These are phyloP conservation scores for Penicillium sp. DNA, from an alignment of 2,329 filamentous ascomycete genomes.

Conservation along the genomic window DNA sequence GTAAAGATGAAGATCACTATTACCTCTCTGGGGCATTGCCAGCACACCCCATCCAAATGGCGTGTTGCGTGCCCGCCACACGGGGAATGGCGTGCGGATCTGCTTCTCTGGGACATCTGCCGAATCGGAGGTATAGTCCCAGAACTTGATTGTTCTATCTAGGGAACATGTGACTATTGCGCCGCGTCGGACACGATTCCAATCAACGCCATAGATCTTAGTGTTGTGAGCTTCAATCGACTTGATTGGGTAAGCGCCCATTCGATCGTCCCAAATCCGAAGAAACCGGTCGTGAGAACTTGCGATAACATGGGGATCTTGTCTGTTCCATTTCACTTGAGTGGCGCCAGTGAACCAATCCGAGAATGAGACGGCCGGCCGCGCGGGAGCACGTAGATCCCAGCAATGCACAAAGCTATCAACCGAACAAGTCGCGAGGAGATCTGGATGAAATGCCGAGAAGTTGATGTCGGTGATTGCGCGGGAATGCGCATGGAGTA, in stretches of 20 bases:
- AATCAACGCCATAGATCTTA: constrained; percentile 93
- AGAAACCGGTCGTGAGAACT: constrained; percentile 86
- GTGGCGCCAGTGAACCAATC: constrained; percentile 93
- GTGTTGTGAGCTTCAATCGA: constrained; percentile 85
- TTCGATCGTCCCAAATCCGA: constrained; percentile 85
- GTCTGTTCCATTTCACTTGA: constrained; percentile 91
- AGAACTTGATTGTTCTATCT: constrained; percentile 89
- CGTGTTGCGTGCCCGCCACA: constrained; percentile 87
- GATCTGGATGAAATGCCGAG: constrained; percentile 84
- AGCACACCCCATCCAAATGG: constrained; percentile 82
- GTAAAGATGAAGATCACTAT: constrained; percentile 80
- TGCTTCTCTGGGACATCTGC: constrained; percentile 65
- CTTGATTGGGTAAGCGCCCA: constrained; percentile 70
- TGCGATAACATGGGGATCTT: constrained; percentile 79
- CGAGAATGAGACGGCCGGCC: constrained; percentile 75
- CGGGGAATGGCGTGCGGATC: constrained; percentile 77
- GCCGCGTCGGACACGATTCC: constrained; percentile 73
- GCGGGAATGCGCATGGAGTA: constrained; percentile 76
- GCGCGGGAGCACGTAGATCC: constrained; percentile 72
- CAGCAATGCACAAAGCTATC: constrained; percentile 92
- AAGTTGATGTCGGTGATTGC: constrained; percentile 97
- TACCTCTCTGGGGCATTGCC: constrained; percentile 87
- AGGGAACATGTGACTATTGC: constrained; percentile 82
- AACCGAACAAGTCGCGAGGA: constrained; percentile 84
- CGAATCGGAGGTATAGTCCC: constrained; percentile 68